Evolutionary conservation across 805 yeast genomes (phyloP).

Genomic region (Metschnikowia corniflorae): DNA sequence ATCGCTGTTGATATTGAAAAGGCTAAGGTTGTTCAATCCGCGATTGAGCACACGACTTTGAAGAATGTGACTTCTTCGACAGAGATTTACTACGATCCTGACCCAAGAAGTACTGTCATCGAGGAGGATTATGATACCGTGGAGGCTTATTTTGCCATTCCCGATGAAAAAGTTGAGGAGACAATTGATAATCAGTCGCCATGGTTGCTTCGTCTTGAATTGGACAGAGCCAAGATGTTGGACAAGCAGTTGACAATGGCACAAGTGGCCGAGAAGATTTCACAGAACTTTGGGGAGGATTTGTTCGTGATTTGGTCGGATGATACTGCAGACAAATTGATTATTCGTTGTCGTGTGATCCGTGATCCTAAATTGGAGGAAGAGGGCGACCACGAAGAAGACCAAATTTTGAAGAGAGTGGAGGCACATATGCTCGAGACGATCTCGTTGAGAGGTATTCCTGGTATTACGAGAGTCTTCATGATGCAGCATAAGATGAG

Average conservation of each 20-base stretch:
- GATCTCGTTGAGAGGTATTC: slow-evolving; percentile 92
- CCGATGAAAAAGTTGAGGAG: slow-evolving; percentile 95
- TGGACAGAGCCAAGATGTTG: slow-evolving; percentile 98
- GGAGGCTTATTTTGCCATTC: slow-evolving; percentile 94
- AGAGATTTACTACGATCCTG: slow-evolving; percentile 96
- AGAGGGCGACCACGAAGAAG: slow-evolving; percentile 94
- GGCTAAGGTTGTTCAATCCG: slow-evolving; percentile 94
- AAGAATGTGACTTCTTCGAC: slow-evolving; percentile 96
- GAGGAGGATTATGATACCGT: slow-evolving; percentile 97
- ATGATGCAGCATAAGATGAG: slow-evolving; percentile 83
- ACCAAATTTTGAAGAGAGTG: slow-evolving; percentile 89
- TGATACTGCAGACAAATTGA: slow-evolving; percentile 95
- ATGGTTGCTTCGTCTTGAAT: slow-evolving; percentile 93
- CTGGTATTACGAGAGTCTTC: slow-evolving; percentile 85
- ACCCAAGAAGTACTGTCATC: slow-evolving; percentile 94
- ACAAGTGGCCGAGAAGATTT: slow-evolving; percentile 94
- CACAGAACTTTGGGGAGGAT: slow-evolving; percentile 90
- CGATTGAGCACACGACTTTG: slow-evolving; percentile 93
- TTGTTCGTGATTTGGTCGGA: slow-evolving; percentile 98
- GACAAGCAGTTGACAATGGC: slow-evolving; percentile 97
- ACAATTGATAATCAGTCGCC: slow-evolving; percentile 94
- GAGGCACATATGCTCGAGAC: slow-evolving; percentile 96
- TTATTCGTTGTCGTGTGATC: slow-evolving; percentile 96
- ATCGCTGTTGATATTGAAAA: slow-evolving; percentile 84
- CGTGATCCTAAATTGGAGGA: slow-evolving; percentile 96